Base-by-base conservation (phyloP, 2,329 filamentous ascomycete species). In the Penicillium sp. region DNA sequence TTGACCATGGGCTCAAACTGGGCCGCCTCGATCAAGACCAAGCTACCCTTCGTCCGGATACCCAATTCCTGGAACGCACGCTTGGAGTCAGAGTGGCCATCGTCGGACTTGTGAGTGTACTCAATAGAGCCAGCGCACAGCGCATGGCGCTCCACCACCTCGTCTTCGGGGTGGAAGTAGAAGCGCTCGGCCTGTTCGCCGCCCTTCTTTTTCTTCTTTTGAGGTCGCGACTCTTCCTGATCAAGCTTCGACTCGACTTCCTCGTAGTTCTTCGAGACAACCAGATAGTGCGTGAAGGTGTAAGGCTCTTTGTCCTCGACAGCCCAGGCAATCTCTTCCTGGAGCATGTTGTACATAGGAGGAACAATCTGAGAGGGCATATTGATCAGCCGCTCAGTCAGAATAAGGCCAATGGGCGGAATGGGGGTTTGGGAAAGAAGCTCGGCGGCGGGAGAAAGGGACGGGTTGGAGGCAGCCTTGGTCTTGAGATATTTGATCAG, bases 161-260 rank as follows among this genome's bases (percentile, higher is more conserved):
- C 94, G 68, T 99, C 94, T 76, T 99, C 94, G 0, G 91, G 88
- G 71, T 99, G 94, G 79, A 97, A 99, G 75, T 92, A 95, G 75
- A 91, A 96, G 32, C 84, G 79, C 65, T 88, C 82, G 8, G 79
- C 75, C 47, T 81, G 70, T 41, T 67, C 69, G 2, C 58, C 67
- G 0, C 62, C 69, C 57, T 74, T 82, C 70, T 83, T 85, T 76
- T 87, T 89, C 76, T 89, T 92, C 75, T 83, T 85, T 65, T 81
- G 80, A 59, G 85, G 81, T 35, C 78, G 76, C 7, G 78, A 76
- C 40, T 83, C 81, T 67, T 88, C 85, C 50, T 83, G 79, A 62
- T 93, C 89, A 14, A 97, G 78, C 57, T 84, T 85, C 1, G 91
- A 96, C 64, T 86, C 86, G 29, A 97, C 84, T 78, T 97, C 94